Conservation (phyloP, 441 rosid species). For the Mallotus japonicus region DNA sequence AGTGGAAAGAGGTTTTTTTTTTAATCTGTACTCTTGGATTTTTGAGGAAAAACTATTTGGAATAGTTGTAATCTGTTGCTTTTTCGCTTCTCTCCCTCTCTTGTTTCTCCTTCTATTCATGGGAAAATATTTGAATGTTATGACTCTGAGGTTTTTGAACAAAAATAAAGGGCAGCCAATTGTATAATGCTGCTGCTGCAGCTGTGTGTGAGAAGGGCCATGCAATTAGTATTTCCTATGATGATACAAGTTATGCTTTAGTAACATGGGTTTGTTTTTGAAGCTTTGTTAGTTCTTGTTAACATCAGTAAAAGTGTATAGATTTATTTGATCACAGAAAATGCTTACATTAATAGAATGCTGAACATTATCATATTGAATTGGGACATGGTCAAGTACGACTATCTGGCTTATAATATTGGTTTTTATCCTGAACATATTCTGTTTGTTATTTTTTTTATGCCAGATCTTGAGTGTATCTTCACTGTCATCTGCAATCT, state of each 20-base stretch:
- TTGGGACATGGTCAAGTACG: background rate
- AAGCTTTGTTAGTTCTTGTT: background rate
- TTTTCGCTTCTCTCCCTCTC: background rate
- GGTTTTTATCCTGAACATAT: background rate
- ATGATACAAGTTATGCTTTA: background rate
- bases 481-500: constrained; percentile 94
- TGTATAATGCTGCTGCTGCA: background rate
- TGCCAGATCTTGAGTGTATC: constrained; percentile 87
- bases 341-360: background rate
- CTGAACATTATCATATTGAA: background rate
- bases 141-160: background rate
- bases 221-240: background rate
- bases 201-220: background rate
- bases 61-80: background rate
- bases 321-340: background rate
- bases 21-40: background rate
- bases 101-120: background rate
- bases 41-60: background rate
- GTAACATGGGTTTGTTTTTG: background rate
- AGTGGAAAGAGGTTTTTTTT: background rate
- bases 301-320: background rate
- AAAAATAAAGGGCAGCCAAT: background rate
- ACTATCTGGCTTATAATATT: background rate
- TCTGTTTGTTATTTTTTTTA: constrained; percentile 7
- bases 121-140: background rate